Conservation (phyloP, 169 alveolate genomes). For the Amoebophrya sp. region DNA sequence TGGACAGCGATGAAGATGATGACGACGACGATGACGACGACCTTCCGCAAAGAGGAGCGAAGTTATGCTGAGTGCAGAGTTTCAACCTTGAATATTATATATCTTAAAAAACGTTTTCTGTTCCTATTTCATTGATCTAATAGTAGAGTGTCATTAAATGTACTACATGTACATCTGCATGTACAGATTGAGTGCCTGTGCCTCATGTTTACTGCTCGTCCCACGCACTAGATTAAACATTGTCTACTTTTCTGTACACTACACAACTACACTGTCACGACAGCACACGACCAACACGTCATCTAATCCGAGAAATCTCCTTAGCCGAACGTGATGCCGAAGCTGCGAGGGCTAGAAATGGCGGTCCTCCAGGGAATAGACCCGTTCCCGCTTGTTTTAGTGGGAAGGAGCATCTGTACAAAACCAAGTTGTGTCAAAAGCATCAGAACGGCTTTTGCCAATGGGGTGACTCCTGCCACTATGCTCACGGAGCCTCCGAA, state of each 20-base stretch:
- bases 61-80: neutral
- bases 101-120: no score
- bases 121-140: no score
- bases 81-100: neutral
- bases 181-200: no score
- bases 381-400: neutral
- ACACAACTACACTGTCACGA: no score
- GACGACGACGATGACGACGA: neutral
- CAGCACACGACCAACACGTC: no score
- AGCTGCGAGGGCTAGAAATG: neutral
- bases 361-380: neutral
- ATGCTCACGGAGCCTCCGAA: neutral
- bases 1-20: neutral
- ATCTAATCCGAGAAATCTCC: neutral
- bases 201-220: no score
- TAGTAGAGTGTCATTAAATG: no score
- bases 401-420: neutral
- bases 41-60: neutral
- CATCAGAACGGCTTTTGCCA: neutral
- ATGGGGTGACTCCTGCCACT: slow-evolving; percentile 10
- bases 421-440: neutral
- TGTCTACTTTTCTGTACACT: no score
- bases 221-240: no score
- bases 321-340: neutral
- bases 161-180: no score